Base-by-base conservation (phyloP, 2,329 filamentous ascomycete genomes). In the Metarhizium brunneum region DNA sequence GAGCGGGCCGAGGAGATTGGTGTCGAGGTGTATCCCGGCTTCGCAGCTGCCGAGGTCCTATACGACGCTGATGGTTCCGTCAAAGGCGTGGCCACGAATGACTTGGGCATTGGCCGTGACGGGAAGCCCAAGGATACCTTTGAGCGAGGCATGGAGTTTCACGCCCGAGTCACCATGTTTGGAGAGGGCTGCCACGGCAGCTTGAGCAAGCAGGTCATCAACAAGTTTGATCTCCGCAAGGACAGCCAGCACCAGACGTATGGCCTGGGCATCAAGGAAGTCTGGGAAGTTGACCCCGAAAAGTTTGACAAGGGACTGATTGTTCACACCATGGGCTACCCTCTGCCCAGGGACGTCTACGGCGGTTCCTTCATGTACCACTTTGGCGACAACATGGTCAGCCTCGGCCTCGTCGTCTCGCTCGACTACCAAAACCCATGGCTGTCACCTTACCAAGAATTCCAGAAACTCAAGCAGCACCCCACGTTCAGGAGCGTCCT, bases 351-450 rank as follows among this genome's bases (percentile, higher is more conserved):
- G 63, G 87, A 97, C 68, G 94, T 92, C 8, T 99, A 99, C 68
- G 94, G 94, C 62, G 94, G 94, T 61, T 91, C 89, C n/a, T 99
- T 91, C 86, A 92, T 99, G 89, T 99, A 99, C 68, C 94, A 99
- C 72, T 99, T 97, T 71, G 94, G 92, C 42, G 92, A 99, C 64
- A 99, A 97, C 72, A 82, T 97, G 64, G 92, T 99, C 58, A 91
- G 86, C 62, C 79, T 99, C 55, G 94, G 94, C 29, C 78, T 97
- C 18, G 94, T 99, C 11, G 88, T 95, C 42, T 92, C 92, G 29
- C 80, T 99, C 54, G 94, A 99, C 76, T 99, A 99, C 70, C 80
- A 89, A 47, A 99, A 99, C 72, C 94, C 94, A 0, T 99, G 92
- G 90, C 74, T 97, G 55, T 94, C 92, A 3, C 94, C 94, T 0